These are phyloP conservation scores for Kodamaea sp. DNA, from an alignment of 1,139 yeast genomes.

Conservation along the genomic window DNA sequence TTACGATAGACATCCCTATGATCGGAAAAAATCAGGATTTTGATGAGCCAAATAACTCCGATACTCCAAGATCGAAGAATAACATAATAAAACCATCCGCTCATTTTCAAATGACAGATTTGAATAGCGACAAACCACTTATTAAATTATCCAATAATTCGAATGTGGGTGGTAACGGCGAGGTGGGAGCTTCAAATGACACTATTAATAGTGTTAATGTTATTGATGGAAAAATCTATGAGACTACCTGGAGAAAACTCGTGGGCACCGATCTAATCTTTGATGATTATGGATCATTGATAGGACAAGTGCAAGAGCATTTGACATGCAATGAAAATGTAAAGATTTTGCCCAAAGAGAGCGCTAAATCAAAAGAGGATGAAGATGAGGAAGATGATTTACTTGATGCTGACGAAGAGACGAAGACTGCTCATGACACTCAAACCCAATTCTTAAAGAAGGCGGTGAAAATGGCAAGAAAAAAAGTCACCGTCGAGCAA, in stretches of 20 bases:
- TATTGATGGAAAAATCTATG: slow-evolving; percentile 54
- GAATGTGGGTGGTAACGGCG: slow-evolving; percentile 4
- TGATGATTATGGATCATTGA: slow-evolving; percentile 56
- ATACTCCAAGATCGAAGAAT: slow-evolving; percentile 16
- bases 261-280: slow-evolving; percentile 81
- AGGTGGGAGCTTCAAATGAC: slow-evolving; percentile 8
- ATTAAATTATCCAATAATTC: slow-evolving; percentile 40
- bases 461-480: slow-evolving; percentile 30
- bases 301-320: slow-evolving; percentile 47
- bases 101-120: slow-evolving; percentile 41
- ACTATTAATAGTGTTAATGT: slow-evolving; percentile 32
- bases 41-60: slow-evolving; percentile 13
- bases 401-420: slow-evolving; percentile 14
- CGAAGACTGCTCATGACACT: slow-evolving; percentile 15
- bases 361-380: slow-evolving; percentile 14
- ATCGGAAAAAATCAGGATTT: slow-evolving; percentile 26
- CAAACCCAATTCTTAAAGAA: slow-evolving; percentile 30
- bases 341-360: slow-evolving; percentile 23
- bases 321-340: slow-evolving; percentile 32
- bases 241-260: slow-evolving; percentile 75
- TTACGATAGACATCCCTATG: slow-evolving; percentile 45
- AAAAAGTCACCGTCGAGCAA: no score
- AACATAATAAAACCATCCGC: slow-evolving; percentile 42
- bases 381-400: slow-evolving; percentile 16
- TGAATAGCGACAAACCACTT: slow-evolving; percentile 36